Evolutionary conservation across 768 basidiomycete species (phyloP).

Genomic region (Russula earlei): DNA sequence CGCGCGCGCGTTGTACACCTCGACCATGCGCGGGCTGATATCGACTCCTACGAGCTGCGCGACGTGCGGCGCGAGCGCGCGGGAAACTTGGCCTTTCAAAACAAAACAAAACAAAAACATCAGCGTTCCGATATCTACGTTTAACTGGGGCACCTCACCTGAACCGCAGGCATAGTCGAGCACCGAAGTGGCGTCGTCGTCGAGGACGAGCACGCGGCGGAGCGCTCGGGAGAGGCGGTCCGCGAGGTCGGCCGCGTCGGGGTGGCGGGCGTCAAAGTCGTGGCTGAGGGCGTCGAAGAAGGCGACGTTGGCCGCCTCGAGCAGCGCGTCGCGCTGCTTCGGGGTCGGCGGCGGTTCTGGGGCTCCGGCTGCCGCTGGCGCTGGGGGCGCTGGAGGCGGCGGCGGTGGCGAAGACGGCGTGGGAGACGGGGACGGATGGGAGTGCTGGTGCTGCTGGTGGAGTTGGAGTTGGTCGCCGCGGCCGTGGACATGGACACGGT

Average conservation of each 20-base stretch:
- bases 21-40: conserved; percentile 62
- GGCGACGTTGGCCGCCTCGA: conserved; percentile 10
- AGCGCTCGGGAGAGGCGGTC: background rate
- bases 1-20: conserved; percentile 51
- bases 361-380: background rate
- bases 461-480: background rate
- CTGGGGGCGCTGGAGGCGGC: background rate
- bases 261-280: conserved; percentile 3
- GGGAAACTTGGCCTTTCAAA: conserved; percentile 48
- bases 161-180: conserved; percentile 17
- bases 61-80: conserved; percentile 48
- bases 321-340: background rate
- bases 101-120: background rate
- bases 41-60: conserved; percentile 65
- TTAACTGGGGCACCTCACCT: background rate
- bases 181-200: background rate
- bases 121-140: too few relatives aligned
- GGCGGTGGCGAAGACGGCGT: too few relatives aligned
- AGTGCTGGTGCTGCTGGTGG: background rate
- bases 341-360: too few relatives aligned
- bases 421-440: too few relatives aligned
- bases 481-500: too few relatives aligned
- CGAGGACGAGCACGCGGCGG: background rate
- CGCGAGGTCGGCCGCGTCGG: background rate
- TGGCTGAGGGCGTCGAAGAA: conserved; percentile 1